Conservation (phyloP, 345 rosid genomes). For the Streptanthus diversifolius region DNA sequence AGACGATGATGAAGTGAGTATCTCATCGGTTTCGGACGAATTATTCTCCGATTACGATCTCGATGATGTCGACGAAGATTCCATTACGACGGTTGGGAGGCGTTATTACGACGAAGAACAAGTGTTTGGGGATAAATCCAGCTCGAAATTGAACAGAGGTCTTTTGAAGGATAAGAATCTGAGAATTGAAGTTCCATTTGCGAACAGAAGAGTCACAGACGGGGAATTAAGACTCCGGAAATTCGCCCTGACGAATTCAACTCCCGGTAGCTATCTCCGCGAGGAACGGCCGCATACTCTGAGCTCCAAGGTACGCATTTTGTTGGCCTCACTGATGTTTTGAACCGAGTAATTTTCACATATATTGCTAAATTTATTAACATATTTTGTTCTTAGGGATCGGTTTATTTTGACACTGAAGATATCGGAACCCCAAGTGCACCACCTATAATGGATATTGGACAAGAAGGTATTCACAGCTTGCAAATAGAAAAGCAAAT, state of each 20-base stretch:
- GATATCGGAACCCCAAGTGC: constrained; percentile 92
- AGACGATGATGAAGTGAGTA: constrained; percentile 49
- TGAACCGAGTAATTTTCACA: background rate
- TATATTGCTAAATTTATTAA: background rate
- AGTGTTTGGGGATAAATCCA: constrained; percentile 30
- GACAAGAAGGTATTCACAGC: constrained; percentile 33
- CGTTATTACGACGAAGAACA: constrained; percentile 40
- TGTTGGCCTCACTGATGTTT: background rate
- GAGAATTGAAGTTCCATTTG: constrained; percentile 59
- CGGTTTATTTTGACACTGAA: constrained; percentile 35
- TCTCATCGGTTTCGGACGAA: constrained; percentile 53
- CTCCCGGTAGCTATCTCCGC: constrained; percentile 40
- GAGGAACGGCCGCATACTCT: constrained; percentile 45
- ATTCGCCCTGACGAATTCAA: constrained; percentile 28
- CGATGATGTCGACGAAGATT: constrained; percentile 32
- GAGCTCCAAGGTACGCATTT: constrained; percentile 40
- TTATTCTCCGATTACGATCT: constrained; percentile 41
- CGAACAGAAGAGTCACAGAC: constrained; percentile 52
- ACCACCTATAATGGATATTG: constrained; percentile 68
- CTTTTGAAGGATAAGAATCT: constrained; percentile 49
- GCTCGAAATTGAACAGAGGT: constrained; percentile 56
- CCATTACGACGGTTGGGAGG: background rate
- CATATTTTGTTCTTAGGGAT: constrained; percentile 34
- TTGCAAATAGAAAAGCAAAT: constrained; percentile 40
- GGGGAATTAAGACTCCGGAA: constrained; percentile 38